Percentiles rank a stretch among this genome's conserved stretches.
Conservation (phyloP, 495 filamentous ascomycete species). For the Platismatia glauca region DNA sequence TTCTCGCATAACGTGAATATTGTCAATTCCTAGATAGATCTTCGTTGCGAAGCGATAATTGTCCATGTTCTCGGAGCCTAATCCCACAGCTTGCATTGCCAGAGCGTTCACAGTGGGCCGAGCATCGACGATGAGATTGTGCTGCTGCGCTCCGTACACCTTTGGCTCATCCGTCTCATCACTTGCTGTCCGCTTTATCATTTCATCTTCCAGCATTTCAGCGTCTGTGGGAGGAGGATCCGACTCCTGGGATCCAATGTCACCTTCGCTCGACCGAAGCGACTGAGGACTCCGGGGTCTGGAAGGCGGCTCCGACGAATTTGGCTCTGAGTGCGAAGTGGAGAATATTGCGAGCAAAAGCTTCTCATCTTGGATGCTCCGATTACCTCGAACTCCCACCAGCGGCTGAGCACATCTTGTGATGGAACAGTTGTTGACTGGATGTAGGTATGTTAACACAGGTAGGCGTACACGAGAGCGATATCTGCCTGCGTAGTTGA, state of each 20-base stretch:
- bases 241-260: conserved; percentile 35
- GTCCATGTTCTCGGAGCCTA: conserved; percentile 96
- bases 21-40: conserved; percentile 94
- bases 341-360: conserved; percentile 88
- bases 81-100: conserved; percentile 89
- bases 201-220: conserved; percentile 66
- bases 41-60: conserved; percentile 90
- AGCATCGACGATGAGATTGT: conserved; percentile 94
- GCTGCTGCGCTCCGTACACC: conserved; percentile 87
- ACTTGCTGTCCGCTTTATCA: conserved; percentile 45
- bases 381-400: conserved; percentile 76
- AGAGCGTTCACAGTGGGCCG: conserved; percentile 90
- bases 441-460: conserved; percentile 83
- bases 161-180: conserved; percentile 36
- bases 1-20: conserved; percentile 97
- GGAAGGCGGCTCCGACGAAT: conserved; percentile 16
- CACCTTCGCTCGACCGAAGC: conserved; percentile 47
- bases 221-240: conserved; percentile 45
- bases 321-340: conserved; percentile 45
- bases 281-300: conserved; percentile 39
- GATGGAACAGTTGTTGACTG: conserved; percentile 94
- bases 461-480: conserved; percentile 83
- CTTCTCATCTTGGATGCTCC: conserved; percentile 93
- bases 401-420: conserved; percentile 90
- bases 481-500: conserved; percentile 87